A percentile compares a stretch with the other conserved stretches of the same genome.
These are phyloP conservation scores for Vanderwaltozyma yarrowii DNA, from an alignment of 805 yeast species.

Conservation along the genomic window DNA sequence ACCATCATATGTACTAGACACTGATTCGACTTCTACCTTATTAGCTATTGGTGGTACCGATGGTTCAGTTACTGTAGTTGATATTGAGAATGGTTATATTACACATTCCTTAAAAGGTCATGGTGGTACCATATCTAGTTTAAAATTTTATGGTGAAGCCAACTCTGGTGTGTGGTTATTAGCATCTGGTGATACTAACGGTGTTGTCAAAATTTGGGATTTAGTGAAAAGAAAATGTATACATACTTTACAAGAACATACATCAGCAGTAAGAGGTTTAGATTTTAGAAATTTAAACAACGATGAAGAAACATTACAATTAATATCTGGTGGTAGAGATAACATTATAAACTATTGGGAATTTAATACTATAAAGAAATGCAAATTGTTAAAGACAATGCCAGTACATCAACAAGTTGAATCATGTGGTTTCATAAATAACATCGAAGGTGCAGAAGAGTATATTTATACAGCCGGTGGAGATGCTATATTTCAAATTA, in stretches of 20 bases:
- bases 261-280: constrained; percentile 77
- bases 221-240: constrained; percentile 59
- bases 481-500: constrained; percentile 53
- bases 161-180: constrained; percentile 67
- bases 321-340: constrained; percentile 87
- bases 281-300: constrained; percentile 36
- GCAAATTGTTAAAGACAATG: constrained; percentile 52
- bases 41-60: constrained; percentile 94
- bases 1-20: constrained; percentile 69
- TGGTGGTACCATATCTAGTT: constrained; percentile 74
- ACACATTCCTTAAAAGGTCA: constrained; percentile 93
- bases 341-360: constrained; percentile 43
- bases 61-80: constrained; percentile 87
- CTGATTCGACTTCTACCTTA: constrained; percentile 73
- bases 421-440: constrained; percentile 47
- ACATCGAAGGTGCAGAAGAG: constrained; percentile 23
- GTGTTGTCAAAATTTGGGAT: constrained; percentile 52
- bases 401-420: constrained; percentile 69
- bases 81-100: constrained; percentile 72
- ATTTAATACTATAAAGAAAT: constrained; percentile 43
- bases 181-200: constrained; percentile 59
- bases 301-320: constrained; percentile 34
- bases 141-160: constrained; percentile 63
- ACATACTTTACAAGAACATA: constrained; percentile 61
- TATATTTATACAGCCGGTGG: constrained; percentile 70